phyloP scores from a whole-genome alignment of 768 basidiomycete genomes.

The Boletus rubropictus region DNA sequence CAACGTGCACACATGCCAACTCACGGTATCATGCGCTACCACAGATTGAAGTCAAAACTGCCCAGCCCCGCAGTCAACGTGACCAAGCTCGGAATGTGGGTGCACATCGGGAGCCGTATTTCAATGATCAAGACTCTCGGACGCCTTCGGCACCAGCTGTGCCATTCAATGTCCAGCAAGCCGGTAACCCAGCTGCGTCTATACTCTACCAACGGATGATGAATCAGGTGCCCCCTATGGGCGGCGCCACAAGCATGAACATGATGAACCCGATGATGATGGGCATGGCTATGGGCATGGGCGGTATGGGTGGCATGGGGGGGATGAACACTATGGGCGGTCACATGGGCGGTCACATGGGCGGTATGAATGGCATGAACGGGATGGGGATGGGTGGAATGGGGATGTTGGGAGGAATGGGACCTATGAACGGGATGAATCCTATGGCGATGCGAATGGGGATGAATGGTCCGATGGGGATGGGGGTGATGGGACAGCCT shows the following conservation, averaged over 20 bases:
- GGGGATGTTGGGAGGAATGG: conserved; percentile 34
- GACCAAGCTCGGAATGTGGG: conserved; percentile 42
- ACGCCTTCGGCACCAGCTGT: conserved; percentile 30
- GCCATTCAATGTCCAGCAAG: conserved; percentile 32
- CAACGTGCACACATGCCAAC: not conserved
- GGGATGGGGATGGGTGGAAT: conserved; percentile 30
- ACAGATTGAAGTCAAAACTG: conserved; percentile 79
- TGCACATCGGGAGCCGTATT: conserved; percentile 24
- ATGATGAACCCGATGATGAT: conserved; percentile 48
- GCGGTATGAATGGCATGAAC: conserved; percentile 18
- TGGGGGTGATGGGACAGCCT: conserved; percentile 32
- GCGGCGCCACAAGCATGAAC: conserved; percentile 41
- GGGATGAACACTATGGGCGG: conserved; percentile 27
- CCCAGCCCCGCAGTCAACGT: conserved; percentile 64
- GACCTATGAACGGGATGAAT: conserved; percentile 22
- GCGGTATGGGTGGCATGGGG: conserved; percentile 33
- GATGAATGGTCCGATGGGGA: conserved; percentile 33
- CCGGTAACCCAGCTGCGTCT: conserved; percentile 30
- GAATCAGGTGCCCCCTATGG: conserved; percentile 41
- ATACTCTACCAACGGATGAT: conserved; percentile 35
- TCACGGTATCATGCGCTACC: no score
- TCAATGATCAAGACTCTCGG: conserved; percentile 34
- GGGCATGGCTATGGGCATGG: conserved; percentile 47
- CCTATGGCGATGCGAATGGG: conserved; percentile 36
- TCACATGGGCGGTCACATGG: conserved; percentile 13